Conservation (phyloP, 176 grass and related monocot species). For the Zoysia japonica region DNA sequence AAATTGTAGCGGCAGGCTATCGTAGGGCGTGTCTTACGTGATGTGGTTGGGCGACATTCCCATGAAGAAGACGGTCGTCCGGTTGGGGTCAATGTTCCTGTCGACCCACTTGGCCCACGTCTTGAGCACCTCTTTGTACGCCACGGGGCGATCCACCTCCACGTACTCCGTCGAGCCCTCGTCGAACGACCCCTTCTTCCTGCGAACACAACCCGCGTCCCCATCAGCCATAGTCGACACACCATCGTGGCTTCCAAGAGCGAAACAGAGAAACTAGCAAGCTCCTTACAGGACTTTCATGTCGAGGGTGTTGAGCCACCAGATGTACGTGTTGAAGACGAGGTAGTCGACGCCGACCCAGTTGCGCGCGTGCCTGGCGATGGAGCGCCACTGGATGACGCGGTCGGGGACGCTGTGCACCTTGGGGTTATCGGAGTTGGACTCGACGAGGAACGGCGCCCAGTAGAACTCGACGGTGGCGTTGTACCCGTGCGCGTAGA, state of each 20-base stretch:
- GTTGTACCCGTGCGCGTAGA: slow-evolving; percentile 76
- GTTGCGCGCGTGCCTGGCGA: slow-evolving; percentile 74
- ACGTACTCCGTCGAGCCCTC: slow-evolving; percentile 69
- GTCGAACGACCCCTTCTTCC: slow-evolving; percentile 69
- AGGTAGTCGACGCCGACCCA: slow-evolving; percentile 92
- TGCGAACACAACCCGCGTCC: background rate
- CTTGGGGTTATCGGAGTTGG: slow-evolving; percentile 95
- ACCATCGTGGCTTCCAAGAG: background rate
- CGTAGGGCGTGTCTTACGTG: slow-evolving; percentile 38
- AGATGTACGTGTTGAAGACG: slow-evolving; percentile 99
- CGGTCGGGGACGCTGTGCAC: slow-evolving; percentile 87
- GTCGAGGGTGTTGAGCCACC: slow-evolving; percentile 88
- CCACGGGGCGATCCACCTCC: slow-evolving; percentile 74
- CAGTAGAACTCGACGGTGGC: slow-evolving; percentile 99
- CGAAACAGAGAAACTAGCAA: background rate
- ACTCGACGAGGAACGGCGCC: slow-evolving; percentile 97
- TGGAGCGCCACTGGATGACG: slow-evolving; percentile 79
- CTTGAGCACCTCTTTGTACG: slow-evolving; percentile 77
- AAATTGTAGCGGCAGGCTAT: background rate
- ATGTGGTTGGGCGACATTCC: slow-evolving; percentile 97
- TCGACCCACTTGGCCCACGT: slow-evolving; percentile 94
- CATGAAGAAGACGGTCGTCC: slow-evolving; percentile 94
- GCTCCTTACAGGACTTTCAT: slow-evolving; percentile 88
- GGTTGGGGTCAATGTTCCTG: slow-evolving; percentile 76
- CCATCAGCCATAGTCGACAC: background rate